Conservation (phyloP, 805 yeast species). For the Candida chauliodis region DNA sequence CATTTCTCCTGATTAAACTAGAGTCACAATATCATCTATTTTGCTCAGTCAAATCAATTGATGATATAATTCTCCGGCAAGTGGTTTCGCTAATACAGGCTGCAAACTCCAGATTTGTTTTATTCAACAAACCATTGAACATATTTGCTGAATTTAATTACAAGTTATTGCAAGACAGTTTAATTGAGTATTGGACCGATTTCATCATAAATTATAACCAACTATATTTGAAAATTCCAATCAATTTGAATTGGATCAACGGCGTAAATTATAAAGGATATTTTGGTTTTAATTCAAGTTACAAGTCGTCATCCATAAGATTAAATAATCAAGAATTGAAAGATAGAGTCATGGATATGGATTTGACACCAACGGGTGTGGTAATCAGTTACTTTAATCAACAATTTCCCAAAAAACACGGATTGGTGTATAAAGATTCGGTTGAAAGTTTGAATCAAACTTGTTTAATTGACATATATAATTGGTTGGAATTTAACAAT, state of each 20-base stretch:
- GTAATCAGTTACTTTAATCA: conserved; percentile 26
- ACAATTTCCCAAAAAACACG: conserved; percentile 27
- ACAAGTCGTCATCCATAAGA: conserved; percentile 27
- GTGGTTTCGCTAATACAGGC: conserved; percentile 18
- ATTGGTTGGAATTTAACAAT: conserved; percentile 30
- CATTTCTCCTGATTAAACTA: conserved; percentile 22
- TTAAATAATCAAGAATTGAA: conserved; percentile 20
- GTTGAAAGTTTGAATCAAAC: conserved; percentile 1
- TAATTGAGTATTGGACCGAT: conserved; percentile 26
- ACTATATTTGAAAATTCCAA: conserved; percentile 18
- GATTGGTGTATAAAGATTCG: conserved; percentile 20
- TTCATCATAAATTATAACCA: conserved; percentile 25
- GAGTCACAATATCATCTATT: conserved; percentile 26
- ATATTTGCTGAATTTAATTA: conserved; percentile 15
- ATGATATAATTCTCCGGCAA: conserved; percentile 22
- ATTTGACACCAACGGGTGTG: conserved; percentile 20
- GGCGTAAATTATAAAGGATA: conserved; percentile 33
- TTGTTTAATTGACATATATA: conserved; percentile 22
- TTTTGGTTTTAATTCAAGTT: conserved; percentile 24
- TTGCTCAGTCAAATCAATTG: conserved; percentile 21
- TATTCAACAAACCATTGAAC: conserved; percentile 25
- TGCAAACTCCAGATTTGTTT: conserved; percentile 23
- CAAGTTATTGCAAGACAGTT: conserved; percentile 14
- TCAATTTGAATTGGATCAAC: conserved; percentile 32
- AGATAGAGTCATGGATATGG: conserved; percentile 8